A percentile compares a stretch with the other conserved stretches of the same genome.
phyloP scores from a whole-genome alignment of 2,329 filamentous ascomycete species.

The Neofusicoccum kwambonambiense region DNA sequence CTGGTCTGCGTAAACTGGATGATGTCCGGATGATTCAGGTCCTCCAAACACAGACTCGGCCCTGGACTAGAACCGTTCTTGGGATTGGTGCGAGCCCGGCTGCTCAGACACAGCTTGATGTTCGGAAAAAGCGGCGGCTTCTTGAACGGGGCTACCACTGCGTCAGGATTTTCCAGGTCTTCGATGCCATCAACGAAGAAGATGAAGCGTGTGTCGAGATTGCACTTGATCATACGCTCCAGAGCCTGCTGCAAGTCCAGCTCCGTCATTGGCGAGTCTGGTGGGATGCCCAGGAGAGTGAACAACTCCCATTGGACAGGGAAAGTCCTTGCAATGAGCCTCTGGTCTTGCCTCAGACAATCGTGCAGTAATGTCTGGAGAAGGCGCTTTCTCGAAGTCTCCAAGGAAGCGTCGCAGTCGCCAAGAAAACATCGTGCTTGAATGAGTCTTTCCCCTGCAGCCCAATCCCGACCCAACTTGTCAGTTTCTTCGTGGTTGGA shows the following conservation, averaged over 20 bases:
- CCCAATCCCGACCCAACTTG: slow-evolving; percentile 37
- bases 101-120: slow-evolving; percentile 21
- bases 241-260: background rate
- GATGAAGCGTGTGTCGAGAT: background rate
- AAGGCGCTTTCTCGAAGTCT: slow-evolving; percentile 44
- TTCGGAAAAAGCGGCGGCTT: background rate
- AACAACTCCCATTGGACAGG: background rate
- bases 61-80: slow-evolving; percentile 17
- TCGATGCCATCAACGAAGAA: slow-evolving; percentile 14
- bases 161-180: background rate
- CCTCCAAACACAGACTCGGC: slow-evolving; percentile 18
- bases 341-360: slow-evolving; percentile 17
- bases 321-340: background rate
- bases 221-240: background rate
- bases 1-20: slow-evolving; percentile 10
- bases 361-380: slow-evolving; percentile 39
- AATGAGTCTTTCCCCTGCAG: slow-evolving; percentile 27
- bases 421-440: slow-evolving; percentile 45
- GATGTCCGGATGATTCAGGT: slow-evolving; percentile 22
- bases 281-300: background rate
- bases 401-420: slow-evolving; percentile 38
- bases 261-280: background rate
- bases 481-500: slow-evolving; percentile 24
- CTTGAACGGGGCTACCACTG: background rate
- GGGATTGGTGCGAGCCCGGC: slow-evolving; percentile 20